Evolutionary conservation across 192 early-diverging fungal genomes (phyloP).

Genomic region (Bifiguratus adelaidae): DNA sequence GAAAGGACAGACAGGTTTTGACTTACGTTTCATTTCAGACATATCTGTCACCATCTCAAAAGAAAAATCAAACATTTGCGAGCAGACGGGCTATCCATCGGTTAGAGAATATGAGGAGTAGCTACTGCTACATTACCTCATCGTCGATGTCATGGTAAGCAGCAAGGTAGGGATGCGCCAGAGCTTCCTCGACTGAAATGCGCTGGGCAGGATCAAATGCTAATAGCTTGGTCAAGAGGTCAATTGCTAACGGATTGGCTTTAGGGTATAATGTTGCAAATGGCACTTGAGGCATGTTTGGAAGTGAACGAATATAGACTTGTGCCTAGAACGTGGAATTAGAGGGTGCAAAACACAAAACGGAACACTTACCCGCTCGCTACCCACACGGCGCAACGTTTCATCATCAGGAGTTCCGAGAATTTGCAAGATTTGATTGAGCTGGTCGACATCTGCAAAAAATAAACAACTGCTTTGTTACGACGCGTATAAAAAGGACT

Average conservation of each 20-base stretch:
- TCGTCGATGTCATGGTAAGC: slow-evolving; percentile 33
- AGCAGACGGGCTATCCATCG: slow-evolving; percentile 42
- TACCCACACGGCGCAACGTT: slow-evolving; percentile 59
- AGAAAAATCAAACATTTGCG: slow-evolving; percentile 62
- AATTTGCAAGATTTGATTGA: slow-evolving; percentile 81
- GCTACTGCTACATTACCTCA: slow-evolving; percentile 11
- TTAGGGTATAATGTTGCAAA: slow-evolving; percentile 74
- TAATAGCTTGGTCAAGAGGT: slow-evolving; percentile 81
- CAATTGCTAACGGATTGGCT: slow-evolving; percentile 75
- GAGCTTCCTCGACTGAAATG: slow-evolving; percentile 84
- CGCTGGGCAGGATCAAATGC: slow-evolving; percentile 79
- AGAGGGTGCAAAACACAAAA: slow-evolving; percentile 3
- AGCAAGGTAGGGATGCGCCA: slow-evolving; percentile 85
- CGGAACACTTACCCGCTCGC: slow-evolving; percentile 32
- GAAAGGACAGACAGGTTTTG: too few relatives aligned
- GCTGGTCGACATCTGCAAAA: slow-evolving; percentile 70
- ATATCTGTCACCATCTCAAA: slow-evolving; percentile 65
- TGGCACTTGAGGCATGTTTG: slow-evolving; percentile 68
- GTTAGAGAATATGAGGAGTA: slow-evolving; percentile 1
- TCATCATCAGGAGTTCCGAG: slow-evolving; percentile 78
- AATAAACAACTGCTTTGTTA: slow-evolving; percentile 14
- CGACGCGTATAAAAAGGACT: not conserved
- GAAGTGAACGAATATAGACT: slow-evolving; percentile 81
- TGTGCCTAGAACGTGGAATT: slow-evolving; percentile 50
- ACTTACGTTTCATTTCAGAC: slow-evolving; percentile 70